These are phyloP conservation scores for Colletotrichum neosansevieriae DNA, from an alignment of 2,329 filamentous ascomycete species.

Conservation along the genomic window DNA sequence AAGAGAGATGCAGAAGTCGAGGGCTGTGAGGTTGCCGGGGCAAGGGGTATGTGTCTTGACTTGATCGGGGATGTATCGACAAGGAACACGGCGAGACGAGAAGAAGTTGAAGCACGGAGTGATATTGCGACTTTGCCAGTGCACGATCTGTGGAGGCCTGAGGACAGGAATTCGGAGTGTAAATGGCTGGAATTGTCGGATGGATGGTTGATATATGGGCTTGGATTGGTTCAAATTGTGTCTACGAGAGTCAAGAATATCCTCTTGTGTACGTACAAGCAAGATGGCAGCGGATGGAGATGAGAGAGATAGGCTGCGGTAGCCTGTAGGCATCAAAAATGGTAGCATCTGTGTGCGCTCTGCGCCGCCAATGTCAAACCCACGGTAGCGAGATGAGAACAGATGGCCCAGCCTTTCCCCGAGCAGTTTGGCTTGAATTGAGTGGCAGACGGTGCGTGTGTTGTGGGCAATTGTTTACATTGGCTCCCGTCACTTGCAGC, in stretches of 20 bases:
- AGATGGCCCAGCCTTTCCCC: constrained; percentile 30
- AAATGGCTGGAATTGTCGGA: constrained; percentile 55
- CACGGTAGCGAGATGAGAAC: constrained; percentile 49
- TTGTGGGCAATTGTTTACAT: constrained; percentile 37
- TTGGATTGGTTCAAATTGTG: constrained; percentile 22
- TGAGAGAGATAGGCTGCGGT: constrained; percentile 5
- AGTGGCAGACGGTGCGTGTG: constrained; percentile 15
- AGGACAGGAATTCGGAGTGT: constrained; percentile 44
- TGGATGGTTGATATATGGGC: constrained; percentile 45
- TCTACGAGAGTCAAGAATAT: neutral
- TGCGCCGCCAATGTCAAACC: constrained; percentile 44
- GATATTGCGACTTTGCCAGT: constrained; percentile 9
- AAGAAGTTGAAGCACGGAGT: constrained; percentile 3
- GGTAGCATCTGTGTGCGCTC: neutral
- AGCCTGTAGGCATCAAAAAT: neutral
- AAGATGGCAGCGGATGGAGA: too few relatives aligned
- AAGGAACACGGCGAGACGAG: neutral
- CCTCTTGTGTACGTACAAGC: too few relatives aligned
- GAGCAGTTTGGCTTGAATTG: neutral
- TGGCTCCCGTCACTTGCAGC: constrained; percentile 28
- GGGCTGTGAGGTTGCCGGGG: constrained; percentile 40
- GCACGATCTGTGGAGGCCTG: neutral
- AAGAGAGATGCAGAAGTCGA: constrained; percentile 32
- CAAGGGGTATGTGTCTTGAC: constrained; percentile 29
- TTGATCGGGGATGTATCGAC: constrained; percentile 4